Evolutionary conservation across 768 basidiomycete genomes (phyloP).

Genomic region (Trametes maxima): DNA sequence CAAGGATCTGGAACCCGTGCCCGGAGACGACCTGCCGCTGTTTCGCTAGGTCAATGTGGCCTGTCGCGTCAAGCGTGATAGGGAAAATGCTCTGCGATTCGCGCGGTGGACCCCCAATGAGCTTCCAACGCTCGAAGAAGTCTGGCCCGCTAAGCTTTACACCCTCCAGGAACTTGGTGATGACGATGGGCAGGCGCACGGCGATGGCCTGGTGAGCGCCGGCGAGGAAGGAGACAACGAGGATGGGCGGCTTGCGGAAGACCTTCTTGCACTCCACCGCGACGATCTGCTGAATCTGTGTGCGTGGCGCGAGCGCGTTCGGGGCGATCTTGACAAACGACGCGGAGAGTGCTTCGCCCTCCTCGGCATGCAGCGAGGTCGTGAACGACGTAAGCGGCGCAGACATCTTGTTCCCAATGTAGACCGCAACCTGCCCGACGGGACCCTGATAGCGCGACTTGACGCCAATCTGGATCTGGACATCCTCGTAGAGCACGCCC

Average conservation of each 20-base stretch:
- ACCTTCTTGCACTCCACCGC: conserved; percentile 94
- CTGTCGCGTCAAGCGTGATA: conserved; percentile 63
- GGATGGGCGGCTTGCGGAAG: conserved; percentile 75
- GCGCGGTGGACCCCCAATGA: conserved; percentile 93
- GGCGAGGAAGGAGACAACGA: conserved; percentile 89
- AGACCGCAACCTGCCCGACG: conserved; percentile 90
- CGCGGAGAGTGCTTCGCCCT: conserved; percentile 75
- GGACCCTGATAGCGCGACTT: conserved; percentile 97
- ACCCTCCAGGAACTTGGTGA: conserved; percentile 93
- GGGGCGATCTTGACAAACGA: conserved; percentile 92
- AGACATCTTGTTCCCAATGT: conserved; percentile 94
- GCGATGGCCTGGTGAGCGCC: conserved; percentile 88
- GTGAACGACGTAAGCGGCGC: conserved; percentile 91
- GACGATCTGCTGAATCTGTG: conserved; percentile 90
- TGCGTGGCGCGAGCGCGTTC: conserved; percentile 74
- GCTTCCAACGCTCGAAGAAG: conserved; percentile 98
- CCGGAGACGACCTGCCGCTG: conserved; percentile 80
- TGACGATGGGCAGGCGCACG: conserved; percentile 80
- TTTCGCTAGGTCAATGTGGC: conserved; percentile 74
- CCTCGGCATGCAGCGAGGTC: conserved; percentile 70
- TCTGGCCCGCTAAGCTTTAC: conserved; percentile 81
- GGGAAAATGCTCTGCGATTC: conserved; percentile 91
- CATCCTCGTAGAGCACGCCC: conserved; percentile 94
- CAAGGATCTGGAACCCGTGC: conserved; percentile 72
- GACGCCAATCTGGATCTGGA: conserved; percentile 92